Conservation (phyloP, 2,329 filamentous ascomycete genomes). For the Botrytis deweyae region DNA sequence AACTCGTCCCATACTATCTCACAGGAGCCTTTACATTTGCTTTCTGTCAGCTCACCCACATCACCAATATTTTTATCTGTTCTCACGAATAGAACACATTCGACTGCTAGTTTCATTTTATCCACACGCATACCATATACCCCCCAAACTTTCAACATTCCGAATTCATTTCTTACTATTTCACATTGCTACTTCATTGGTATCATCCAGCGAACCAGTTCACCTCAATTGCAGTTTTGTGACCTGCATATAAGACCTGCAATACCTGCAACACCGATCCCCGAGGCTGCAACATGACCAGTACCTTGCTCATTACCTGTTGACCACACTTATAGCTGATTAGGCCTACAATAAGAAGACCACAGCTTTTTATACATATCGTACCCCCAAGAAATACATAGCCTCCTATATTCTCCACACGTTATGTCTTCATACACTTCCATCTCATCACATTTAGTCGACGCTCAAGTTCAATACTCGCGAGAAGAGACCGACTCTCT, state of each 20-base stretch:
- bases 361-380: slow-evolving; percentile 27
- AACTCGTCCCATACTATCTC: slow-evolving; percentile 7
- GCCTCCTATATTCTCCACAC: slow-evolving; percentile 34
- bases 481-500: slow-evolving; percentile 32
- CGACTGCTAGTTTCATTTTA: not conserved
- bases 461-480: slow-evolving; percentile 31
- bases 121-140: not conserved
- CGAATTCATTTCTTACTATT: not conserved
- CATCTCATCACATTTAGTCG: slow-evolving; percentile 28
- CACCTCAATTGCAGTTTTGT: slow-evolving; percentile 1
- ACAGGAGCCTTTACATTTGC: not conserved
- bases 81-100: not conserved
- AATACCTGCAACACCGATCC: slow-evolving; percentile 20
- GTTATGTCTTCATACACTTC: slow-evolving; percentile 38
- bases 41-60: slow-evolving; percentile 19
- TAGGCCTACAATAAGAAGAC: slow-evolving; percentile 25
- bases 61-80: slow-evolving; percentile 5
- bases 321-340: slow-evolving; percentile 30
- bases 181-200: slow-evolving; percentile 10
- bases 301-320: slow-evolving; percentile 29
- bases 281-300: slow-evolving; percentile 37
- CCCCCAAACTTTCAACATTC: not conserved
- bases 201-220: slow-evolving; percentile 22
- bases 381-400: slow-evolving; percentile 31
- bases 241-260: slow-evolving; percentile 13